A percentile compares a stretch with the other conserved stretches of the same genome.
These are phyloP conservation scores for Agarophyton chilense DNA, from an alignment of 23 red algal genomes.

Conservation along the genomic window DNA sequence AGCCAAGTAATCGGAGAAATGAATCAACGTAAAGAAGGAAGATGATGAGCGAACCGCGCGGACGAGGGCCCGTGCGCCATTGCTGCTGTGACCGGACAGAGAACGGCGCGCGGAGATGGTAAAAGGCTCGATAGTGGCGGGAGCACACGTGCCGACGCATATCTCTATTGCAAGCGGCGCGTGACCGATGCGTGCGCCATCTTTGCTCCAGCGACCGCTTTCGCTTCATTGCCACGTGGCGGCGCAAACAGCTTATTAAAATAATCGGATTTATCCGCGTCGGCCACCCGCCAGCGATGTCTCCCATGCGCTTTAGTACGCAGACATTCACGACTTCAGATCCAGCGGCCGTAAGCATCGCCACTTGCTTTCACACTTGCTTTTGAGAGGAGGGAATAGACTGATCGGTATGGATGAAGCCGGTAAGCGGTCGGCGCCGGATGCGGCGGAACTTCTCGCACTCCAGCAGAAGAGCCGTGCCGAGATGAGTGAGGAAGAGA, in stretches of 20 bases:
- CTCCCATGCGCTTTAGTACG: too few species aligned
- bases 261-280: neutral
- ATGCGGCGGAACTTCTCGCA: neutral
- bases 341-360: neutral
- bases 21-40: neutral
- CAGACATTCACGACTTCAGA: too few species aligned
- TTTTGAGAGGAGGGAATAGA: neutral
- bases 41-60: neutral
- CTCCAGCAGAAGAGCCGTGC: constrained; percentile 45
- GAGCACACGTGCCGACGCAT: constrained; percentile 2
- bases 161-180: neutral
- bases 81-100: neutral
- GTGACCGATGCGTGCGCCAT: neutral
- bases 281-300: too few species aligned
- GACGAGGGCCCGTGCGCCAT: constrained; percentile 1
- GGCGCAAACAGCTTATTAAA: neutral
- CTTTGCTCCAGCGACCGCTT: too few species aligned
- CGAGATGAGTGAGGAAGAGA: constrained; percentile 77
- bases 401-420: neutral
- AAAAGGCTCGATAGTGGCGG: neutral
- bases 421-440: neutral
- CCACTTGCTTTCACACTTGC: neutral
- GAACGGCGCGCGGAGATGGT: neutral
- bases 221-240: too few species aligned
- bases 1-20: neutral